These are phyloP conservation scores for Phytopythium oedochilum DNA, from an alignment of 352 stramenopile genomes.

Conservation along the genomic window DNA sequence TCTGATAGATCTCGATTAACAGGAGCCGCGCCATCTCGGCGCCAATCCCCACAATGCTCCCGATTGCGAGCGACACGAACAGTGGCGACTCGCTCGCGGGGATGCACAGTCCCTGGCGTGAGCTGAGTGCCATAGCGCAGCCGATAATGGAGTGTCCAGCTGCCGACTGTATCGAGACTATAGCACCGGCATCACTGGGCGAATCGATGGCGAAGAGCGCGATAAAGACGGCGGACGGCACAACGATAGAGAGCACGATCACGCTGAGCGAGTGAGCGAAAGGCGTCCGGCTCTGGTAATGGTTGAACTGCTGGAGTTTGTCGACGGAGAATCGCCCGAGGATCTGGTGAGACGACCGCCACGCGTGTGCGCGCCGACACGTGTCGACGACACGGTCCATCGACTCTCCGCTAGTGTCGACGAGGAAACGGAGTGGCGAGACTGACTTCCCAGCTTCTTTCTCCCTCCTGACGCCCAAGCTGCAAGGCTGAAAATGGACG, in stretches of 20 bases:
- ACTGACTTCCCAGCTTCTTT: no score
- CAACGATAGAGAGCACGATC: constrained; percentile 12
- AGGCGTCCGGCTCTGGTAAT: constrained; percentile 13
- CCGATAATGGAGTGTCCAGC: constrained; percentile 8
- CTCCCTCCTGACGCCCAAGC: no score
- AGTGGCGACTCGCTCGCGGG: constrained; percentile 1
- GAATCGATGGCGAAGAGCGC: constrained; percentile 7
- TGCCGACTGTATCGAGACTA: constrained; percentile 9
- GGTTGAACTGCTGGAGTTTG: constrained; percentile 25
- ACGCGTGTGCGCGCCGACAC: constrained; percentile 5
- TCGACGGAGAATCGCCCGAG: constrained; percentile 23
- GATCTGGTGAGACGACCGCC: constrained; percentile 24
- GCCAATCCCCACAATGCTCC: not conserved
- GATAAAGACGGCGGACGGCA: constrained; percentile 9
- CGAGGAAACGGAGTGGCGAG: no score
- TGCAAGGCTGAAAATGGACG: no score
- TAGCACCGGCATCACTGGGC: not conserved
- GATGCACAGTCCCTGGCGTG: constrained; percentile 12
- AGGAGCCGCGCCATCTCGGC: constrained; percentile 11
- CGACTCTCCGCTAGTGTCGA: not conserved
- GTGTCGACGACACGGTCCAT: constrained; percentile 3
- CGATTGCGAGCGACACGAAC: constrained; percentile 2
- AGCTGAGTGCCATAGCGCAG: constrained; percentile 7
- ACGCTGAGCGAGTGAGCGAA: constrained; percentile 12
- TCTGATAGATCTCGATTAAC: constrained; percentile 8